Base-by-base conservation (phyloP, 176 grass and related monocot genomes). In the Thinopyrum elongatum region DNA sequence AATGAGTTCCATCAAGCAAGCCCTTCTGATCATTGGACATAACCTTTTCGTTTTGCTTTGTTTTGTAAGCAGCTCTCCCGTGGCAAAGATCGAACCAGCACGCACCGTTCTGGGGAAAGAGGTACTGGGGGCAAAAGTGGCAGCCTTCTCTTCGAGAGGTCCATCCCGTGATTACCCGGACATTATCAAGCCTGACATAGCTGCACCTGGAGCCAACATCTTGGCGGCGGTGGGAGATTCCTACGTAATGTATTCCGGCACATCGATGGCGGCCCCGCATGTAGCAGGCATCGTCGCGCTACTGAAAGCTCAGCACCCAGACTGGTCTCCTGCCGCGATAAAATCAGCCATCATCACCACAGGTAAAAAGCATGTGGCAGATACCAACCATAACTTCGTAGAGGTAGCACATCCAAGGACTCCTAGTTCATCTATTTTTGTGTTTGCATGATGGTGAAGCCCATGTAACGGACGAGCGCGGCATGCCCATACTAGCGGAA, bases 211-310 rank as follows among this genome's bases (percentile, higher is more conserved):
- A 34, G 4, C 33, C 33, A 34, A 34, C 33, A 34, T 34, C 4
- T 34, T 34, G 33, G 33, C 33, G 6, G 33, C 33, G 6, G 33
- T 5, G 4, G 6, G 6, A 34, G 33, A 34, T 34, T 34, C 33
- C 33, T 34, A 34, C 33, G 5, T 5, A 34, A 34, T 11, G 4
- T 29, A 0, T 0, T 73, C 81, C 2, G 87, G 81, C 0, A 84
- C 87, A 9, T 89, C 81, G 0, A 84, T 84, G 87, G 81, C 81
- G 2, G 23, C 87, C 0, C 87, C 87, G 0, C 87, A 89, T 7
- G 67, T 80, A 23, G 3, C 82, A 3, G 82, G 76, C 6, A 0
- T 84, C 26, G 9, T 89, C 0, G 82, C 58, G 0, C 23, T 89
- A 19, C 23, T 89, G 3, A 89, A 89, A 84, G 75, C 76, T 0